Conservation (phyloP, 163 green algal genomes). For the Prototheca wickerhamii region DNA sequence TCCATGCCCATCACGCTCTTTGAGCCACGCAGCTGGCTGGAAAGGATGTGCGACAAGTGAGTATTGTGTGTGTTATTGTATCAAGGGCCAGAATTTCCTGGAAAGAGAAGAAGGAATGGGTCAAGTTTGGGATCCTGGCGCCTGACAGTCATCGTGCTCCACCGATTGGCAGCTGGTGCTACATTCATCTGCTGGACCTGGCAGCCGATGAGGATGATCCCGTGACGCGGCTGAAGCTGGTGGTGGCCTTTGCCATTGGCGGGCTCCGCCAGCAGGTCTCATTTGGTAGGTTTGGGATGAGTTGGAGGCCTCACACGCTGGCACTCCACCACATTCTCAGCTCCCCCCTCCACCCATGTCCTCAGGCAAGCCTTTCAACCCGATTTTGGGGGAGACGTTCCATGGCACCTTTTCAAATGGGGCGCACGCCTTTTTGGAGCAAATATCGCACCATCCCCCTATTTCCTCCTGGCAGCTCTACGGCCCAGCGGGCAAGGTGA, state of each 20-base stretch:
- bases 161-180: conserved; percentile 4
- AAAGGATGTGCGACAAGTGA: conserved; percentile 43
- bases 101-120: not conserved
- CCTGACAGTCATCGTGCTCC: not conserved
- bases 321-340: not conserved
- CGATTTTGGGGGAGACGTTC: conserved; percentile 40
- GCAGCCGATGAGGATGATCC: conserved; percentile 31
- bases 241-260: conserved; percentile 23
- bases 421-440: conserved; percentile 40
- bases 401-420: conserved; percentile 26
- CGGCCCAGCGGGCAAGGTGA: conserved; percentile 33
- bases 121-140: not conserved
- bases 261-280: conserved; percentile 30
- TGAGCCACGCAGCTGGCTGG: conserved; percentile 44
- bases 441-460: conserved; percentile 50
- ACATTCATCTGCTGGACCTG: conserved; percentile 32
- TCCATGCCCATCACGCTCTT: conserved; percentile 47
- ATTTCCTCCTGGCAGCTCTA: conserved; percentile 48
- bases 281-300: conserved; percentile 15
- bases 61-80: conserved; percentile 11
- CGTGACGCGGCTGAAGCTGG: conserved; percentile 25
- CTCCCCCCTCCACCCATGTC: not conserved
- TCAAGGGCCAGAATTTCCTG: no score
- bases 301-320: not conserved
- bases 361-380: conserved; percentile 48